These are phyloP conservation scores for Naegleria lovaniensis DNA, from an alignment of 208 protist genomes.

Conservation along the genomic window DNA sequence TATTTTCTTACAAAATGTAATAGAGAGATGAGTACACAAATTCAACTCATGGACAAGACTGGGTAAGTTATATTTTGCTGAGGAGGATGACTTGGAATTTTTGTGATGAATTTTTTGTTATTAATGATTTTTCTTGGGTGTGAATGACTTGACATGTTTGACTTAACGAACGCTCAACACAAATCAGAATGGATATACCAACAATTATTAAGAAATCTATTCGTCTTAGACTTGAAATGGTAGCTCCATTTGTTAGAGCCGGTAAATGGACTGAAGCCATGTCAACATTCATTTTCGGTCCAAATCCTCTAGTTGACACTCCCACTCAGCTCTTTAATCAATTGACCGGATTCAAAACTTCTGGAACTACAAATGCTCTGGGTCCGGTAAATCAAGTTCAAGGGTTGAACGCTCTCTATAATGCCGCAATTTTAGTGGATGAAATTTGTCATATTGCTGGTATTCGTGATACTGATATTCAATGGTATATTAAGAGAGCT, in stretches of 20 bases:
- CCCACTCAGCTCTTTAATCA: neutral
- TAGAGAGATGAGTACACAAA: neutral
- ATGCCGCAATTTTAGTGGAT: slow-evolving; percentile 1
- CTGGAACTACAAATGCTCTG: neutral
- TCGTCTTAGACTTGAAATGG: neutral
- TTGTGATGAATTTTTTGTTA: too few relatives aligned
- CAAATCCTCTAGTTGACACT: neutral
- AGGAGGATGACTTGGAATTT: too few relatives aligned
- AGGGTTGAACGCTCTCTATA: neutral
- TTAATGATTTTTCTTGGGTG: too few relatives aligned
- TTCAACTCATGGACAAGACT: slow-evolving; percentile 22
- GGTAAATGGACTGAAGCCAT: slow-evolving; percentile 17
- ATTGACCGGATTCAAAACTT: neutral
- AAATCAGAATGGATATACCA: neutral
- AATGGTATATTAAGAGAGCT: slow-evolving; percentile 24
- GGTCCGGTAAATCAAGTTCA: neutral
- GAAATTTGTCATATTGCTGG: slow-evolving; percentile 12
- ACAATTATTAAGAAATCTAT: neutral
- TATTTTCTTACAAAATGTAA: slow-evolving; percentile 22
- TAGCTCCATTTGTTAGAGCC: neutral
- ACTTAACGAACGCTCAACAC: neutral
- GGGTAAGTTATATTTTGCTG: neutral
- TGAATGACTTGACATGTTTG: neutral
- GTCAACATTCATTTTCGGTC: neutral
- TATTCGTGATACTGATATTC: neutral